Evolutionary conservation across 495 filamentous ascomycete species (phyloP).

Genomic region (Penicillium flavigenum): DNA sequence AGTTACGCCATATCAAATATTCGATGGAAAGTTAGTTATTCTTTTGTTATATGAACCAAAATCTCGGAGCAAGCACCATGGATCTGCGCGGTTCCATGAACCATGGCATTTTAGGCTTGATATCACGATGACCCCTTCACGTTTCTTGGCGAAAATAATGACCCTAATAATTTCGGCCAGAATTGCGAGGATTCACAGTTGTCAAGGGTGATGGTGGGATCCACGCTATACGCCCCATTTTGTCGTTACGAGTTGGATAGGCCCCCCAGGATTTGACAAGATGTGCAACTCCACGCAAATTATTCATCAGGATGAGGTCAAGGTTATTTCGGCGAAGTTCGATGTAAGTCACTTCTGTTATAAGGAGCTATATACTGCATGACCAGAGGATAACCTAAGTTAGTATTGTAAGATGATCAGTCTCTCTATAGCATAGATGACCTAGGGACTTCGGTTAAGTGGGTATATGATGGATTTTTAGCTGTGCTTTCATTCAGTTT

Average conservation of each 20-base stretch:
- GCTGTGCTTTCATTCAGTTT: no score
- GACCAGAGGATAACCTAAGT: background rate
- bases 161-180: background rate
- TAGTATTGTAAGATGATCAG: background rate
- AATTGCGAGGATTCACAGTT: constrained; percentile 7
- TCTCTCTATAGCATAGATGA: constrained; percentile 7
- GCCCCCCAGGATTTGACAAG: background rate
- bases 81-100: no score
- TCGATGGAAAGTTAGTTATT: no score
- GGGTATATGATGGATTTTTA: no score
- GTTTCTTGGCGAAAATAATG: background rate
- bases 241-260: background rate
- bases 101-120: no score
- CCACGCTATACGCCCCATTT: background rate
- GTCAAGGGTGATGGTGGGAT: background rate
- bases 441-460: no score
- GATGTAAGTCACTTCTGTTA: constrained; percentile 3
- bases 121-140: no score
- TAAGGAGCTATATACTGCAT: background rate
- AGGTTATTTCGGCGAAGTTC: constrained; percentile 4
- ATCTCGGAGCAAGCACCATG: no score
- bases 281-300: background rate
- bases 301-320: background rate
- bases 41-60: no score
- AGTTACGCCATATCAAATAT: no score